Base-by-base conservation (phyloP, 2,329 filamentous ascomycete genomes). In the Trichophyton rubrum region DNA sequence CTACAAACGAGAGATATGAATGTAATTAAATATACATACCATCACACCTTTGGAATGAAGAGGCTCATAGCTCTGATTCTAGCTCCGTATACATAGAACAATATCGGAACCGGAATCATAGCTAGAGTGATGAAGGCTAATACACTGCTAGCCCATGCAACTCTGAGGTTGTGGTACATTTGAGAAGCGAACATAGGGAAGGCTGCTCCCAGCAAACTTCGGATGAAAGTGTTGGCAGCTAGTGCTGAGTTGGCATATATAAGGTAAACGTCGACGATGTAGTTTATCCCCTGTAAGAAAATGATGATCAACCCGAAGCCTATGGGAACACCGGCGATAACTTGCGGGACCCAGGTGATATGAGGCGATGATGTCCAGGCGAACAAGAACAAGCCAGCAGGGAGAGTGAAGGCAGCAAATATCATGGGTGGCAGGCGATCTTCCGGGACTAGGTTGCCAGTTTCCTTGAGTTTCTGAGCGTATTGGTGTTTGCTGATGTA, bases 141-240 rank as follows among this genome's bases (percentile, higher is more conserved):
- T 30, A 75, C 60, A 61, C 70, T 75, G 1, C 69, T 70, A 1
- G 73, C 74, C 74, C 74, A 76, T n/a, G 67, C 57, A 5, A 75
- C 71, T 13, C 74, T 73, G 4, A 76, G 68, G 7, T 66, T 68
- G 33, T 68, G 63, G 55, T 72, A 76, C 72, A 75, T 73, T 55
- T 71, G 67, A 13, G 64, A 64, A 3, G 71, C 86, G 70, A 91
- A 90, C 1, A 90, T 75, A 13, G 88, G 87, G 66, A 91, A 91
- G 2, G 84, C 82, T 59, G 89, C 89, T 62, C 87, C 90, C 76
- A 95, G 93, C 20, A 80, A 78, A 64, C 86, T 90, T 59, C 91
- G 82, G 61, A 87, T 82, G 71, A 93, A 89, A 55, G 86, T 87
- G 68, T 95, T 93, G 51, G 90, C 89, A 11, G 90, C 89, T 72